These are phyloP conservation scores for Mucor plumbeus DNA, from an alignment of 371 early-diverging fungal genomes.

Conservation along the genomic window DNA sequence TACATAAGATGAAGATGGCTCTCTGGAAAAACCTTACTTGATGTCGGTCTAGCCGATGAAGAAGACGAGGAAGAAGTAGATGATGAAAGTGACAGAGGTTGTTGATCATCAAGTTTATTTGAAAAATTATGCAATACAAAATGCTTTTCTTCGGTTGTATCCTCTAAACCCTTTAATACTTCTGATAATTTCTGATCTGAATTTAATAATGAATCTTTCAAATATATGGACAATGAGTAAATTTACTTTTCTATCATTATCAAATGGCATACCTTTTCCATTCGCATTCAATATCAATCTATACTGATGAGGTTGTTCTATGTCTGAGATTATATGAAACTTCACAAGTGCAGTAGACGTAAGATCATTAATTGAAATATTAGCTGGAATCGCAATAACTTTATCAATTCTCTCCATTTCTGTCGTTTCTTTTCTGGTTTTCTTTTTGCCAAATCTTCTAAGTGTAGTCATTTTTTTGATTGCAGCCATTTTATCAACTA, in stretches of 20 bases:
- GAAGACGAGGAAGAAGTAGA: conserved; percentile 15
- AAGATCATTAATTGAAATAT: conserved; percentile 28
- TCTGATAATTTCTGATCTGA: conserved; percentile 4
- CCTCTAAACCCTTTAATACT: conserved; percentile 10
- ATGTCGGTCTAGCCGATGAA: conserved; percentile 15
- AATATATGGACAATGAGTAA: background rate
- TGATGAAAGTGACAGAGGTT: conserved; percentile 4
- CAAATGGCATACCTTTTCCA: conserved; percentile 17
- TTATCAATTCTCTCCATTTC: conserved; percentile 43
- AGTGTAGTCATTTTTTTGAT: conserved; percentile 26
- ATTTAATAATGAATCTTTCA: conserved; percentile 18
- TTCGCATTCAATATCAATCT: conserved; percentile 19
- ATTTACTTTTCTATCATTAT: background rate
- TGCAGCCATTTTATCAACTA: conserved; percentile 18
- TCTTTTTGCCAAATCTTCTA: conserved; percentile 19
- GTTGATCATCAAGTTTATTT: background rate
- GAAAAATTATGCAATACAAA: conserved; percentile 27
- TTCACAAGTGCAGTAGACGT: conserved; percentile 34
- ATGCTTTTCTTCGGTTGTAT: conserved; percentile 17
- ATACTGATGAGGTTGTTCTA: conserved; percentile 24
- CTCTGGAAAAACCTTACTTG: conserved; percentile 30
- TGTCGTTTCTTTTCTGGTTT: conserved; percentile 10
- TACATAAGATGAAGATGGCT: background rate
- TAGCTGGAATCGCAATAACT: conserved; percentile 34
- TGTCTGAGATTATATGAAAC: conserved; percentile 34